These are phyloP conservation scores for Drechslerella dactyloides DNA, from an alignment of 2,329 filamentous ascomycete genomes.

Conservation along the genomic window DNA sequence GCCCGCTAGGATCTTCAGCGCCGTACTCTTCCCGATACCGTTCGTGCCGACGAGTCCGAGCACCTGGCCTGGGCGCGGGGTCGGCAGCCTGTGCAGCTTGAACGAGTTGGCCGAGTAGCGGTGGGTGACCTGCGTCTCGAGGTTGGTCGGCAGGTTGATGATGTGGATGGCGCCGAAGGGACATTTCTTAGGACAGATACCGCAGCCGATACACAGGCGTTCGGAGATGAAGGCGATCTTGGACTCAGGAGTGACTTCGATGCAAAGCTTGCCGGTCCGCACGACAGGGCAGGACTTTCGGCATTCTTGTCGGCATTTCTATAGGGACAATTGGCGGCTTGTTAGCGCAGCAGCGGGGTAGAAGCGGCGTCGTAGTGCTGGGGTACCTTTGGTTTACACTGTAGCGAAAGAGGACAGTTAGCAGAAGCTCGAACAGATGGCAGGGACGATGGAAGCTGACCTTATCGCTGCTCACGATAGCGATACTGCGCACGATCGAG, in stretches of 20 bases:
- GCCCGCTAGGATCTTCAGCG: slow-evolving; percentile 95
- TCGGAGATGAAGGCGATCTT: slow-evolving; percentile 99
- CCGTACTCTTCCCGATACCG: slow-evolving; percentile 99
- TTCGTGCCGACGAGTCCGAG: slow-evolving; percentile 97
- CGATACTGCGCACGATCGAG: slow-evolving; percentile 71
- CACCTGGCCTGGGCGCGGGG: slow-evolving; percentile 93
- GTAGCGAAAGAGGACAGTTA: slow-evolving; percentile 58
- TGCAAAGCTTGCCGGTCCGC: slow-evolving; percentile 94
- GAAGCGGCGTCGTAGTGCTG: slow-evolving; percentile 52
- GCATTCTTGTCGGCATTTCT: slow-evolving; percentile 99
- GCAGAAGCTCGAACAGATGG: slow-evolving; percentile 53
- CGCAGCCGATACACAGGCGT: slow-evolving; percentile 93
- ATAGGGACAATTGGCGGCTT: slow-evolving; percentile 56
- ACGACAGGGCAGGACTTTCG: slow-evolving; percentile 99
- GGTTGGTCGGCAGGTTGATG: slow-evolving; percentile 99
- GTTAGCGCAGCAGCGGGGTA: slow-evolving; percentile 39
- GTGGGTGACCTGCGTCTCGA: slow-evolving; percentile 97
- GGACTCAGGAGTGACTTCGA: slow-evolving; percentile 85
- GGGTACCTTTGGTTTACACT: slow-evolving; percentile 85
- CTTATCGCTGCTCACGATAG: slow-evolving; percentile 99
- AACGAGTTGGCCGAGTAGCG: slow-evolving; percentile 99
- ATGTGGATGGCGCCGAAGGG: slow-evolving; percentile 95
- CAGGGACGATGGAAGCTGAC: slow-evolving; percentile 62
- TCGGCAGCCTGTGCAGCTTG: slow-evolving; percentile 96
- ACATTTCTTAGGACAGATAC: slow-evolving; percentile 99